Base-by-base conservation (phyloP, 1,139 yeast genomes). In the Debaryomyces robertsiae region DNA sequence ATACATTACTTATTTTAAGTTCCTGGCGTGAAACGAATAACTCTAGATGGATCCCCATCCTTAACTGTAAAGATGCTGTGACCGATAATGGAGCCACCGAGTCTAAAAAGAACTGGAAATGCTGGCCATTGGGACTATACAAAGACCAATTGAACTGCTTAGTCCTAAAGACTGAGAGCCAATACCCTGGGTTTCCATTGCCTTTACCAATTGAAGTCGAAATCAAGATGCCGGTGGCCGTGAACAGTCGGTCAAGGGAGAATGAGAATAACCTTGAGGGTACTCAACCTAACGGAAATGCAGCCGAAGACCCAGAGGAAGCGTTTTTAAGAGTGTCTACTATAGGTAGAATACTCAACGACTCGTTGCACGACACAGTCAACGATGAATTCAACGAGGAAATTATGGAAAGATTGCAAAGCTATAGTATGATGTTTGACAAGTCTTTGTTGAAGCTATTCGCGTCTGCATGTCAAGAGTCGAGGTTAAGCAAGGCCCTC, bases 71-170 rank as follows among this genome's bases (percentile, higher is more conserved):
- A 16, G 75, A 75, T 28, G 81, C 79, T 2, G 76, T 84, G 22
- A 74, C 79, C 7, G 78, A 74, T 37, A 60, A 66, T 42, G 82
- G 84, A 40, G 61, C 69, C n/a, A 69, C 69, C 45, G 64, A 65
- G 11, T 66, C 67, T 36, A 69, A 71, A 44, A 75, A 69, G 46
- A 68, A 78, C 57, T 73, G 78, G 78, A 76, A 61, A 46, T 84
- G 87, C 49, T 90, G 98, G 97, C 98, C 98, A 9, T 69, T 93
- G 39, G 96, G 96, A 2, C 69, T 90, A 33, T 73, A 76, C 45
- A 77, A 75, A 40, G 85, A 84, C 48, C 79, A 81, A 45, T 75
- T 90, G 52, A 79, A 79, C 49, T 87, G 95, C 62, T 76, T 88
- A 44, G 73, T 88, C 17, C 75, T 89, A 46, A 86, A 87, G 59